These are phyloP conservation scores for Paramecium pentaurelia DNA, from an alignment of 73 alveolate species.

Conservation along the genomic window DNA sequence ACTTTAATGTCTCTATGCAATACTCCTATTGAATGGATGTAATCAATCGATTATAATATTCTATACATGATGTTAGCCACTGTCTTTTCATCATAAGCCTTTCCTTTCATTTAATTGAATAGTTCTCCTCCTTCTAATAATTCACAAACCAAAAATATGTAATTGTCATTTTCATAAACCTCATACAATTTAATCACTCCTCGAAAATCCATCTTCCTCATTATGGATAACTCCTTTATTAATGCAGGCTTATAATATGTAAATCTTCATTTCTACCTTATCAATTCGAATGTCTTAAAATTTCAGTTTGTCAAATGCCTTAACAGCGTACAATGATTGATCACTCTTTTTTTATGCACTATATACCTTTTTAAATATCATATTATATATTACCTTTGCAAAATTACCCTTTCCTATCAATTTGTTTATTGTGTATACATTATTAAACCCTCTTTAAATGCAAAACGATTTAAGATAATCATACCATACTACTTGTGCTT, in stretches of 20 bases:
- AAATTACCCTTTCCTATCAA: slow-evolving; percentile 59
- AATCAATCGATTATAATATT: slow-evolving; percentile 46
- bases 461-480: slow-evolving; percentile 52
- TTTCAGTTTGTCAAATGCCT: slow-evolving; percentile 61
- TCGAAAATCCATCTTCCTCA: slow-evolving; percentile 56
- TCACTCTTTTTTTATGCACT: slow-evolving; percentile 41
- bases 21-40: slow-evolving; percentile 24
- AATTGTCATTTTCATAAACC: slow-evolving; percentile 58
- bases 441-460: slow-evolving; percentile 36
- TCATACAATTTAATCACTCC: slow-evolving; percentile 61
- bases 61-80: slow-evolving; percentile 50
- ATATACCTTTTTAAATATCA: background rate
- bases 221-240: slow-evolving; percentile 51
- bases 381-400: slow-evolving; percentile 18
- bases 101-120: slow-evolving; percentile 46
- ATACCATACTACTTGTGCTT: slow-evolving; percentile 35
- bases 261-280: slow-evolving; percentile 11
- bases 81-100: slow-evolving; percentile 45
- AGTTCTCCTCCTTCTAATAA: slow-evolving; percentile 61
- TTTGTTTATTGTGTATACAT: slow-evolving; percentile 38
- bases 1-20: slow-evolving; percentile 59
- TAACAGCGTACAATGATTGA: slow-evolving; percentile 45
- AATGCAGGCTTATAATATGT: slow-evolving; percentile 50
- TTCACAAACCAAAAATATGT: slow-evolving; percentile 54
- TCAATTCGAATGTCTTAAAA: slow-evolving; percentile 45